phyloP scores from a whole-genome alignment of 768 basidiomycete genomes.

The Termitomyces sp. region DNA sequence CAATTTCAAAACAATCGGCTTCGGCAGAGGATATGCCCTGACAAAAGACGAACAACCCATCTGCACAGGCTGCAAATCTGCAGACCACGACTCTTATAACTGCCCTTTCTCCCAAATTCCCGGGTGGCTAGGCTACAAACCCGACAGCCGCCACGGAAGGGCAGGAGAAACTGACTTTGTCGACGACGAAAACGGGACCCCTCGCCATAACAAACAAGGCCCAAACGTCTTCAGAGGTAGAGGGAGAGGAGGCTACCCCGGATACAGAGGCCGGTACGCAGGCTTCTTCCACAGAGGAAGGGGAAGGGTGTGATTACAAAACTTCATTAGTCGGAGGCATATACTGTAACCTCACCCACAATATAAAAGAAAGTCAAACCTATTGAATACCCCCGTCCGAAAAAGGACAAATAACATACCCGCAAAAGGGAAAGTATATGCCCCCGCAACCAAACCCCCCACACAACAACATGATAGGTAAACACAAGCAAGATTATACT shows the following conservation, averaged over 20 bases:
- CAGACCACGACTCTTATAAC: background rate
- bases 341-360: too few relatives aligned
- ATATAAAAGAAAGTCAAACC: too few relatives aligned
- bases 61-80: background rate
- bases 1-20: background rate
- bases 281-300: too few relatives aligned
- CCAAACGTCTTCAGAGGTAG: too few relatives aligned
- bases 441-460: too few relatives aligned
- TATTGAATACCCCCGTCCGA: too few relatives aligned
- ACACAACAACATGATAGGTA: background rate
- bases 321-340: too few relatives aligned
- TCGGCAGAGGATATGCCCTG: background rate
- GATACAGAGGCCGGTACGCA: too few relatives aligned
- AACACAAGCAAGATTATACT: background rate
- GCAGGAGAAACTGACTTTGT: background rate
- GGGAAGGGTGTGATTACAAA: too few relatives aligned
- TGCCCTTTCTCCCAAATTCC: background rate
- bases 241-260: too few relatives aligned
- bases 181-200: accelerated
- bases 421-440: background rate
- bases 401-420: too few relatives aligned
- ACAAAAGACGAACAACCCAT: background rate
- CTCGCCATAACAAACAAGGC: accelerated
- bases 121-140: background rate
- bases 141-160: background rate